Percentiles rank a stretch among this genome's conserved stretches.
Evolutionary conservation across 164 flowering plant species (phyloP).

Genomic region (Nymphaea thermarum): DNA sequence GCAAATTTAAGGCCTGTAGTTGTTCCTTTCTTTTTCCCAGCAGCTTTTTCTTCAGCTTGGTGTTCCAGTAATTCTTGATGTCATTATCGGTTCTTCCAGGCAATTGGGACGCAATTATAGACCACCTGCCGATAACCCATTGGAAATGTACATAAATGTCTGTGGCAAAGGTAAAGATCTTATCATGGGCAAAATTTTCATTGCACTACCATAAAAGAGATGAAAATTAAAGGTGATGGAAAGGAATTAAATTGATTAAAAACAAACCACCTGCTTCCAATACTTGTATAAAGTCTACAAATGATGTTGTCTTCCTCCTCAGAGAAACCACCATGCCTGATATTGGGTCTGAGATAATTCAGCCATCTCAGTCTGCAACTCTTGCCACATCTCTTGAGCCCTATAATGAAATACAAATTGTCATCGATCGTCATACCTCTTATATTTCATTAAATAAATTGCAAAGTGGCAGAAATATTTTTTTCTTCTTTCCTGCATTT

Average conservation of each 20-base stretch:
- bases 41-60: neutral
- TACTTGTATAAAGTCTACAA: constrained; percentile 61
- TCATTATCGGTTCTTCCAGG: neutral
- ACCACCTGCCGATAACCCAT: neutral
- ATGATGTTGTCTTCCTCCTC: constrained; percentile 88
- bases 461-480: neutral
- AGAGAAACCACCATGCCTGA: constrained; percentile 80
- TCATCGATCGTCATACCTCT: too few relatives aligned
- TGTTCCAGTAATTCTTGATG: neutral
- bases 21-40: neutral
- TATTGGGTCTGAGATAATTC: constrained; percentile 81
- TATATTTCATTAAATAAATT: neutral
- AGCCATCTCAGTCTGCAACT: constrained; percentile 86
- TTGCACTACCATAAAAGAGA: neutral
- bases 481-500: too few relatives aligned
- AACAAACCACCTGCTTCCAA: constrained; percentile 64
- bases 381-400: constrained; percentile 85
- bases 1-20: too few relatives aligned
- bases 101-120: neutral
- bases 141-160: too few relatives aligned
- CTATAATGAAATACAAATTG: constrained; percentile 18
- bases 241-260: neutral
- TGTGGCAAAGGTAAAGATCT: too few relatives aligned
- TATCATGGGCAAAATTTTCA: too few relatives aligned
- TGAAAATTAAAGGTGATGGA: neutral